Base-by-base conservation (phyloP, 2,329 filamentous ascomycete genomes). In the Penicillium aurantiogriseum region DNA sequence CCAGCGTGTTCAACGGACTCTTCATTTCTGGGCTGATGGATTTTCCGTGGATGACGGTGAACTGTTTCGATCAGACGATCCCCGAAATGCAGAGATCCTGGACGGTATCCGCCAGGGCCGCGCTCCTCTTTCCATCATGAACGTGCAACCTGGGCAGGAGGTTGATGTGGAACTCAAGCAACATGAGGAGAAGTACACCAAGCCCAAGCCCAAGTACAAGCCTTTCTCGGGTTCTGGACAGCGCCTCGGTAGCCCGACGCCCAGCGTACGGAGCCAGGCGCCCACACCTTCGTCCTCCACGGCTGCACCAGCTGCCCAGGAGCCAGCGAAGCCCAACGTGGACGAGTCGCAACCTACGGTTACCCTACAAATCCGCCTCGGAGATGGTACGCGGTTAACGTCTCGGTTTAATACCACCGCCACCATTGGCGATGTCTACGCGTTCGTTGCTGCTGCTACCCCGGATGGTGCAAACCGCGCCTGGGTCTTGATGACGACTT, bases 31-130 rank as follows among this genome's bases (percentile, higher is more conserved):
- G 85, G 76, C 80, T 6, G 83, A 88, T 68, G 85, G 85, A 23
- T 87, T 88, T 67, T 87, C 84, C 3, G 83, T 88, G 38, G 85
- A 88, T 64, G 85, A 88, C 59, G 85, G 85, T 5, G 80, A 84
- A 33, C 79, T 88, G 35, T 86, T 82, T 73, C 80, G 83, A 63
- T 84, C 84, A 59, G 84, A 87, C 61, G 85, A 88, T 65, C 84
- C 85, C 1, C 79, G 79, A 2, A 88, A 88, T 64, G 82, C 83
- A 21, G 79, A 80, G 53, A 85, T 85, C 27, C 77, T 88, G 35
- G 80, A 84, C 39, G 81, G 85, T 67, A 88, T 88, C 72, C 83
- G 86, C 64, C 79, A 81, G 47, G 85, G 85, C 42, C 81, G 83
- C 39, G 85, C 85, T 7, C 85, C 85, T 42, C 77, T 87, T 27